Percentiles rank a stretch among this genome's conserved stretches.
phyloP scores from a whole-genome alignment of 768 basidiomycete genomes.

The Phanerodontia chrysosporium region DNA sequence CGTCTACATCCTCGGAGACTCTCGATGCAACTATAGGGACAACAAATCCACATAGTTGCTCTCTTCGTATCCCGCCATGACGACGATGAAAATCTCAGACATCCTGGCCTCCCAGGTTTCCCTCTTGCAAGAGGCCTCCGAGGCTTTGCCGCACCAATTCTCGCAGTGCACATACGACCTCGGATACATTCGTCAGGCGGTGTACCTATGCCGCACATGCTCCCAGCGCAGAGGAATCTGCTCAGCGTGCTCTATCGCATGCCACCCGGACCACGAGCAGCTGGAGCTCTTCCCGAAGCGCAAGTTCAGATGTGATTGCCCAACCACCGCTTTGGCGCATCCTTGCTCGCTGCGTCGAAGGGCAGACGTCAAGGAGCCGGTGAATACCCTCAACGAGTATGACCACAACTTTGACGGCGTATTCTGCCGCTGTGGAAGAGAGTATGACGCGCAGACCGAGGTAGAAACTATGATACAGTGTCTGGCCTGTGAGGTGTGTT shows the following conservation, averaged over 20 bases:
- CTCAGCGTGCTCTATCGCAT: constrained; percentile 81
- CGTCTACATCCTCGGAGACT: not conserved
- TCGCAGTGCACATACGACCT: constrained; percentile 37
- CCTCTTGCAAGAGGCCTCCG: constrained; percentile 35
- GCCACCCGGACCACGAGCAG: constrained; percentile 84
- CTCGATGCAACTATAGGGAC: no score
- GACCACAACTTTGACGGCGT: constrained; percentile 66
- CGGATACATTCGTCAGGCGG: constrained; percentile 57
- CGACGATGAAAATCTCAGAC: constrained; percentile 24
- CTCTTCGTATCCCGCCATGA: not conserved
- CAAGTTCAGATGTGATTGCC: constrained; percentile 81
- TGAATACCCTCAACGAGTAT: constrained; percentile 60
- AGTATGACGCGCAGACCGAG: constrained; percentile 72
- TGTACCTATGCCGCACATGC: constrained; percentile 80
- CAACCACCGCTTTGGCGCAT: constrained; percentile 58
- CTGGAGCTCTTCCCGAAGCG: constrained; percentile 86
- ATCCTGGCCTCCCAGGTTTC: constrained; percentile 28
- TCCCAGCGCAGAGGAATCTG: constrained; percentile 66
- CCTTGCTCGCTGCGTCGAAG: constrained; percentile 58
- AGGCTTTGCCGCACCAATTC: constrained; percentile 40
- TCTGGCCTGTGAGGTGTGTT: constrained; percentile 73
- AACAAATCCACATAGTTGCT: no score
- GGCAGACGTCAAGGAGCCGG: constrained; percentile 49
- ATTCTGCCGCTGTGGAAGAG: constrained; percentile 73
- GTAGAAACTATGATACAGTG: constrained; percentile 88